Percentiles rank a stretch among this genome's conserved stretches.
Conservation (phyloP, 2,329 filamentous ascomycete species). For the Magnaporthiopsis rhizophila region DNA sequence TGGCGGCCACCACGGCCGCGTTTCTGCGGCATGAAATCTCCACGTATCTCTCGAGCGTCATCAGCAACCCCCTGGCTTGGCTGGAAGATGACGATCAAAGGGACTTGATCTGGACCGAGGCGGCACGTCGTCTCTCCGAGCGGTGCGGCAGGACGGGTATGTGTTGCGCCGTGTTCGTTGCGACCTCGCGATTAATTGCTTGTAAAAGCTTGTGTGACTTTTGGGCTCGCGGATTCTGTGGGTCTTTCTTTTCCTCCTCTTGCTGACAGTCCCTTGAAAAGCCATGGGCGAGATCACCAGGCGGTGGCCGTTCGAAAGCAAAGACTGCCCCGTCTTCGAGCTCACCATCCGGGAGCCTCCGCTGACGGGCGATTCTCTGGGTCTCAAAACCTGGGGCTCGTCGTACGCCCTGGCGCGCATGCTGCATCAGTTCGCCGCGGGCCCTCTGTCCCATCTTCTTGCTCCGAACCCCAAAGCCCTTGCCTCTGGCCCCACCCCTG, state of each 20-base stretch:
- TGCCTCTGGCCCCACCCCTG: too few species aligned
- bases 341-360: slow-evolving; percentile 78
- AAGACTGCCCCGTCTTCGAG: slow-evolving; percentile 38
- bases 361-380: slow-evolving; percentile 78
- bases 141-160: slow-evolving; percentile 69
- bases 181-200: background rate
- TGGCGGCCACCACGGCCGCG: background rate
- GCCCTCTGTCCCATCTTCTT: slow-evolving; percentile 38
- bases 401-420: slow-evolving; percentile 77
- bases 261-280: slow-evolving; percentile 2
- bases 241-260: too few species aligned
- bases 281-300: slow-evolving; percentile 51
- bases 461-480: slow-evolving; percentile 21
- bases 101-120: slow-evolving; percentile 68
- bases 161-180: slow-evolving; percentile 11
- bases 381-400: slow-evolving; percentile 92
- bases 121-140: slow-evolving; percentile 73
- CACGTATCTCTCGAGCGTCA: slow-evolving; percentile 60
- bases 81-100: slow-evolving; percentile 56
- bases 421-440: slow-evolving; percentile 42
- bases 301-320: slow-evolving; percentile 41
- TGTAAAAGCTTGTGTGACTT: too few species aligned
- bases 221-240: too few species aligned
- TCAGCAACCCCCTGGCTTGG: slow-evolving; percentile 62
- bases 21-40: slow-evolving; percentile 42